phyloP scores from a whole-genome alignment of 2,329 filamentous ascomycete species.

The Cordyceps cicadae region DNA sequence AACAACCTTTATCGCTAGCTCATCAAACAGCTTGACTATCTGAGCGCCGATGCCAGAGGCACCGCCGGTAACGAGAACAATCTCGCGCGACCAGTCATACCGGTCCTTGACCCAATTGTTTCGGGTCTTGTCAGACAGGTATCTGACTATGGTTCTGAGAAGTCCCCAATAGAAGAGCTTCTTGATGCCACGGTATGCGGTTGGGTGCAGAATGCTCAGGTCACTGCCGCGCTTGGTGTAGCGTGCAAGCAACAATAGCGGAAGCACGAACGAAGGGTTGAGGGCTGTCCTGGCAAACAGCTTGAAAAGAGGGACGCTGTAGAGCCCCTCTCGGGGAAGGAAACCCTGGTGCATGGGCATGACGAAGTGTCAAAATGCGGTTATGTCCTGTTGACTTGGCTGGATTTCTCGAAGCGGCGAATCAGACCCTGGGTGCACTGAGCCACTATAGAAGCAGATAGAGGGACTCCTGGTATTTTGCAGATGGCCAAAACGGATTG shows the following conservation, averaged over 20 bases:
- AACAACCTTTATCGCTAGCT: constrained; percentile 57
- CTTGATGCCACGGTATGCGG: constrained; percentile 39
- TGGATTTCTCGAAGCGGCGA: not conserved
- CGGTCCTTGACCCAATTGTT: constrained; percentile 30
- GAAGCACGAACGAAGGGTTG: constrained; percentile 56
- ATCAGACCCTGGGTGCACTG: not conserved
- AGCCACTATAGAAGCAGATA: not conserved
- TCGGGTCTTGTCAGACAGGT: constrained; percentile 25
- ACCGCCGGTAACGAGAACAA: constrained; percentile 68
- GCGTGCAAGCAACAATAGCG: constrained; percentile 53
- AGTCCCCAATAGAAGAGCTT: constrained; percentile 25
- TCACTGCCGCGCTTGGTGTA: constrained; percentile 55
- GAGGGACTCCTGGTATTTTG: not conserved
- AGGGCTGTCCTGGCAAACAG: constrained; percentile 53
- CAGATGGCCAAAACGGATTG: not conserved
- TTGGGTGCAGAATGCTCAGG: constrained; percentile 44
- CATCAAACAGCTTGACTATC: constrained; percentile 57
- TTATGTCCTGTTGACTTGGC: not conserved
- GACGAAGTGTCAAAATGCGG: not conserved
- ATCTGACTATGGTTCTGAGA: constrained; percentile 21
- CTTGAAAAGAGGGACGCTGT: constrained; percentile 49
- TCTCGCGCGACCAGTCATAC: constrained; percentile 60
- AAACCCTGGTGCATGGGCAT: constrained; percentile 41
- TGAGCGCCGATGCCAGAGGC: constrained; percentile 63
- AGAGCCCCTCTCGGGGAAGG: constrained; percentile 50